Evolutionary conservation across 2,329 filamentous ascomycete species (phyloP).

Genomic region (Teratosphaeria nubilosa): DNA sequence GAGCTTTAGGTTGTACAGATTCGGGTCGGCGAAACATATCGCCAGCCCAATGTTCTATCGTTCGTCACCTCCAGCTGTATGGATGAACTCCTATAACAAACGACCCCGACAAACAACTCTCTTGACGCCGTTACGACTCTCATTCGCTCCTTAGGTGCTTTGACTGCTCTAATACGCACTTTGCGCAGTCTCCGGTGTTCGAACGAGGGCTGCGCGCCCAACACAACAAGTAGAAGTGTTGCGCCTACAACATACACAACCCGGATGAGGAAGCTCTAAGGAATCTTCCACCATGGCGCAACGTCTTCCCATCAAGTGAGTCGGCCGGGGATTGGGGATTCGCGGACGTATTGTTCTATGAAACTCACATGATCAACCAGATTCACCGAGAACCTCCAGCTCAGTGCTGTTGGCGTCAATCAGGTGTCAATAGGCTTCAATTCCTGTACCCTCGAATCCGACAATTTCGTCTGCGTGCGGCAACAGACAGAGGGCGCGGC

Average conservation of each 20-base stretch:
- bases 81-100: constrained; percentile 4
- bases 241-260: constrained; percentile 11
- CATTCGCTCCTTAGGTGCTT: constrained; percentile 21
- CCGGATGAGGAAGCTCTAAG: constrained; percentile 15
- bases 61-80: not conserved
- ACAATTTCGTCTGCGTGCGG: constrained; percentile 90
- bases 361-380: not conserved
- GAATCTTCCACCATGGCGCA: constrained; percentile 41
- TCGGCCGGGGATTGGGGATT: not conserved
- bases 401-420: constrained; percentile 44
- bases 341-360: no score
- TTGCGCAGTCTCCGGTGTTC: constrained; percentile 7
- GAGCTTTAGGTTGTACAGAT: not conserved
- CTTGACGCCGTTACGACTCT: constrained; percentile 23
- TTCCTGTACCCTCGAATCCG: constrained; percentile 92
- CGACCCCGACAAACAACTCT: constrained; percentile 20
- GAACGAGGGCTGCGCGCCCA: constrained; percentile 2
- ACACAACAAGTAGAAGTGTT: constrained; percentile 1
- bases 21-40: not conserved
- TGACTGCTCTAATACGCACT: constrained; percentile 3
- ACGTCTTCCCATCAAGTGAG: constrained; percentile 64
- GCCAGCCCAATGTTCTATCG: not conserved
- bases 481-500: constrained; percentile 81
- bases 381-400: constrained; percentile 79
- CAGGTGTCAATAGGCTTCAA: constrained; percentile 72